Base-by-base conservation (phyloP, 768 basidiomycete genomes). In the Collybia sordida region DNA sequence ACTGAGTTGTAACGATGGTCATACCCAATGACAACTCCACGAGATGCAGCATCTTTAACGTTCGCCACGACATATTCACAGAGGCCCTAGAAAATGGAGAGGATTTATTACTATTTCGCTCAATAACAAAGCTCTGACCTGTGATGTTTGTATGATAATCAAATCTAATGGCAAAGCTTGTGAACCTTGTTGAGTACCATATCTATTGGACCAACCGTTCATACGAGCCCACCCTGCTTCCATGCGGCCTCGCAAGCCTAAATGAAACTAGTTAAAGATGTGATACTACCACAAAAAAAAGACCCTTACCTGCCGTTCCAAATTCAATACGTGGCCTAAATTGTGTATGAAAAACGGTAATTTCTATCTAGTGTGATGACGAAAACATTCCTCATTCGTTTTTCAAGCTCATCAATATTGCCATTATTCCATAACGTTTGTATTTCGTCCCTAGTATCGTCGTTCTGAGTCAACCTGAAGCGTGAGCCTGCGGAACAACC, bases 161-260 rank as follows among this genome's bases (percentile, higher is more conserved):
- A 95, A 67, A 64, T 93, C 78, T 80, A 31, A 9, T 47, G n/a
- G 42, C 7, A 42, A 42, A 34, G 4, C 12, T 27, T 45, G 15
- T n/a, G 11, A 21, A 34, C 36, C 34, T 39, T 34, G 1, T 40
- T 9, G 35, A 18, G 19, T 42, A 17, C 18, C 25, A 6, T 23
- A 14, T 28, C 21, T 17, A 28, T 22, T 14, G 5, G 5, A 49
- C 59, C 8, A 18, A 76, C 78, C 90, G 61, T 95, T 95, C 90
- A 95, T 93, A 48, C 88, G 79, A n/a, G 88, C 78, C 80, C 87
- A 93, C 1, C 93, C 93, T 6, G 91, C 91, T 57, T 89, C 86
- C 93, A 95, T 94, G 54, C 70, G 76, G 1, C 85, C 90, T 58
- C 90, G 73, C 18, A 93, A 72, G 45, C 91, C 91, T 88, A 54